phyloP scores from a whole-genome alignment of 139 green algal species.

The Chlorella vulgaris region DNA sequence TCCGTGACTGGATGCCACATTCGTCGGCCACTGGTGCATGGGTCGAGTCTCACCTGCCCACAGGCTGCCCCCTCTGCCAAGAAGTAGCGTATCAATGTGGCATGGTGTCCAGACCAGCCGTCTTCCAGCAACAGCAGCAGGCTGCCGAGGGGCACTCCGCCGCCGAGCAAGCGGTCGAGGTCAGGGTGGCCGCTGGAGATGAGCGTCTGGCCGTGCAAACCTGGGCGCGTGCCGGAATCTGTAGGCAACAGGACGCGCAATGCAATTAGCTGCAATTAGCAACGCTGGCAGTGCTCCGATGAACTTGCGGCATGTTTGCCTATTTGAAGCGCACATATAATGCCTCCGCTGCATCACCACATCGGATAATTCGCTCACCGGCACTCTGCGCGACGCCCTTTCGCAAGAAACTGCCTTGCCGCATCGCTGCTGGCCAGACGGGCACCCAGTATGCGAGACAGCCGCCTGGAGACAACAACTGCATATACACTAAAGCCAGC shows the following conservation, averaged over 20 bases:
- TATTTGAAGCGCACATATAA: not conserved
- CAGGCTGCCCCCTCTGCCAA: slow-evolving; percentile 71
- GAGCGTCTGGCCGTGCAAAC: slow-evolving; percentile 75
- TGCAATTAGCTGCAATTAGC: too few species aligned
- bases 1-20: not conserved
- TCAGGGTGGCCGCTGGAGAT: slow-evolving; percentile 78
- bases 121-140: slow-evolving; percentile 79
- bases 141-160: slow-evolving; percentile 74
- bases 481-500: too few species aligned
- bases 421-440: not conserved
- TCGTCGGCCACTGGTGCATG: too few species aligned
- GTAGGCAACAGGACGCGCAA: not conserved
- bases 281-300: not conserved
- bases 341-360: too few species aligned
- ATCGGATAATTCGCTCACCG: not conserved
- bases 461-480: too few species aligned
- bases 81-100: slow-evolving; percentile 81
- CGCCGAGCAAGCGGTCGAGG: slow-evolving; percentile 75
- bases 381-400: slow-evolving; percentile 11
- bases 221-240: slow-evolving; percentile 74
- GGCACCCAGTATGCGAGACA: not conserved
- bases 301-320: not conserved
- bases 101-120: slow-evolving; percentile 54
- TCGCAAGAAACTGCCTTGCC: slow-evolving; percentile 27
- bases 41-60: slow-evolving; percentile 56